Evolutionary conservation across 2,329 filamentous ascomycete species (phyloP).

Genomic region (Rachicladosporium sp.): DNA sequence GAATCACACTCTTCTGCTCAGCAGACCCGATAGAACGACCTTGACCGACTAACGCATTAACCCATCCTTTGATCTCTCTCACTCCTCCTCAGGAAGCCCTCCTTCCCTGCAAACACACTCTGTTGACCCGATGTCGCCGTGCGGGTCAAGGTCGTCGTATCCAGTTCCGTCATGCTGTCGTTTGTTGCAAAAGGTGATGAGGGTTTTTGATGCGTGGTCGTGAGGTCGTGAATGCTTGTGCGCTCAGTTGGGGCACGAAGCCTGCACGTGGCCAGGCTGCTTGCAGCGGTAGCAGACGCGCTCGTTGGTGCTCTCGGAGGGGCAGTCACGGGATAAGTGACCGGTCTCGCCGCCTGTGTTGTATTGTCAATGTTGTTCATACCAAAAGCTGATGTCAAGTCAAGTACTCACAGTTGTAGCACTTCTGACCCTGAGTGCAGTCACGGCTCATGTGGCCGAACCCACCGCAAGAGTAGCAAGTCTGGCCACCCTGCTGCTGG

Average conservation of each 20-base stretch:
- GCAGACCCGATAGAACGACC: conserved; percentile 3
- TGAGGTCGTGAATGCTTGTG: conserved; percentile 9
- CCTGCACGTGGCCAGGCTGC: conserved; percentile 81
- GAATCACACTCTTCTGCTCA: neutral
- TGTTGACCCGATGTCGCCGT: conserved; percentile 3
- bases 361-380: conserved; percentile 14
- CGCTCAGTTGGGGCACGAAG: conserved; percentile 72
- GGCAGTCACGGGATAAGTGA: conserved; percentile 91
- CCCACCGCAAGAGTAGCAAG: conserved; percentile 96
- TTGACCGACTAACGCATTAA: conserved; percentile 4
- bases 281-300: conserved; percentile 98
- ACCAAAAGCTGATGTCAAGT: neutral
- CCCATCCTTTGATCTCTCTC: conserved; percentile 4
- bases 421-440: conserved; percentile 98
- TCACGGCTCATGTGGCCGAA: conserved; percentile 85
- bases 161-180: conserved; percentile 16
- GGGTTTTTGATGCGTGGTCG: conserved; percentile 4
- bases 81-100: conserved; percentile 3
- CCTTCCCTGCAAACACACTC: conserved; percentile 5
- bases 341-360: conserved; percentile 63
- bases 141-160: conserved; percentile 6
- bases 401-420: conserved; percentile 76
- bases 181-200: conserved; percentile 4
- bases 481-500: conserved; percentile 49
- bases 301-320: conserved; percentile 79